Conservation (phyloP, 2,329 filamentous ascomycete genomes). For the Stagonosporopsis vannaccii region DNA sequence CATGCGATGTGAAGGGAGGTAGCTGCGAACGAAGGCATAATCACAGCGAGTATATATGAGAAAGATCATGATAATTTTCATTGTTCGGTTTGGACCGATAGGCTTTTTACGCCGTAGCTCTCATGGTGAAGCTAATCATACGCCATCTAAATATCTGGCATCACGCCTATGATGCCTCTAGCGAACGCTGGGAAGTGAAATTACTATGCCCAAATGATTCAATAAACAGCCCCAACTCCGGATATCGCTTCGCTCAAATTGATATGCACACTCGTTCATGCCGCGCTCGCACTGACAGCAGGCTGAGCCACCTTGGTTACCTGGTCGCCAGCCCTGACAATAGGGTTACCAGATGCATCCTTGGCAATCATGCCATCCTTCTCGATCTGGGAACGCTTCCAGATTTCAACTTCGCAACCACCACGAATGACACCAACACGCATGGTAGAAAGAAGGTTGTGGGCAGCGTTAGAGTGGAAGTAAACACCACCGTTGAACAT, state of each 20-base stretch:
- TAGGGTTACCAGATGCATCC: constrained; percentile 80
- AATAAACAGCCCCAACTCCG: constrained; percentile 42
- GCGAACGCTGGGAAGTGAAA: constrained; percentile 41
- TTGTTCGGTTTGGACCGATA: constrained; percentile 28
- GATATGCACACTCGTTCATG: constrained; percentile 54
- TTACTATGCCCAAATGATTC: constrained; percentile 31
- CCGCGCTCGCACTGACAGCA: constrained; percentile 82
- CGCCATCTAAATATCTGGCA: constrained; percentile 39
- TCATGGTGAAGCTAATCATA: constrained; percentile 34
- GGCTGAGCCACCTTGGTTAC: constrained; percentile 84
- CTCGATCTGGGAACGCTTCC: constrained; percentile 53
- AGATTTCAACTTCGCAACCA: constrained; percentile 54
- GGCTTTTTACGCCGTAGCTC: constrained; percentile 27
- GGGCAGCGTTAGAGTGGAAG: constrained; percentile 52
- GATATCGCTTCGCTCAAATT: constrained; percentile 41
- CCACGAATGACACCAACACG: constrained; percentile 54
- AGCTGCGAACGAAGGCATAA: neutral
- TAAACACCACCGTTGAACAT: constrained; percentile 56
- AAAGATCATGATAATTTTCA: constrained; percentile 24
- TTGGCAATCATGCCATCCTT: constrained; percentile 80
- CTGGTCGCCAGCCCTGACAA: constrained; percentile 85
- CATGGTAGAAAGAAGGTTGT: constrained; percentile 55
- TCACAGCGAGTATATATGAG: neutral
- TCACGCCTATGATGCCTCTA: constrained; percentile 29
- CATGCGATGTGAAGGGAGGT: neutral